Percentiles rank a stretch among this genome's conserved stretches.
These are phyloP conservation scores for Erodium moschatum DNA, from an alignment of 441 rosid genomes.

Conservation along the genomic window DNA sequence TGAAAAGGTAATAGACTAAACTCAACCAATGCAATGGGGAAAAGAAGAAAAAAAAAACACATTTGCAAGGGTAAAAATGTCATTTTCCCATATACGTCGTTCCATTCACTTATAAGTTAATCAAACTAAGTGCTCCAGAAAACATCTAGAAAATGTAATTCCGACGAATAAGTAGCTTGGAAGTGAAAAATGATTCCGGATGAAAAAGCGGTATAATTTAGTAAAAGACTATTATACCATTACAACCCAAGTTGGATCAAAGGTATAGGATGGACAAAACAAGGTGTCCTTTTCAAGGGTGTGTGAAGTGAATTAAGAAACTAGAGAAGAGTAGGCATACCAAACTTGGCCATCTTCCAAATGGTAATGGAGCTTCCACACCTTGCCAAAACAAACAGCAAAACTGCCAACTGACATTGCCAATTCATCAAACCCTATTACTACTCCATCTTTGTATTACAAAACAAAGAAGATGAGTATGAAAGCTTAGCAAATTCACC, in stretches of 20 bases:
- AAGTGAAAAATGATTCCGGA: too few species aligned
- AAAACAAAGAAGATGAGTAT: neutral
- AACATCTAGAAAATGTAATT: too few species aligned
- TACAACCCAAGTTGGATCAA: neutral
- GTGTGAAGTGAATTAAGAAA: neutral
- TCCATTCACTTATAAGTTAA: too few species aligned
- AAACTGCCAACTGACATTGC: constrained; percentile 69
- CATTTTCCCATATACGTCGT: neutral
- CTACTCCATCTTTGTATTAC: neutral
- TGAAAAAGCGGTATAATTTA: too few species aligned
- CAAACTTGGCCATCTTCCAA: constrained; percentile 80
- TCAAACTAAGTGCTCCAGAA: too few species aligned
- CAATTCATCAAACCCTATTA: constrained; percentile 16
- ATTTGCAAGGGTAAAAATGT: neutral
- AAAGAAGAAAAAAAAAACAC: neutral
- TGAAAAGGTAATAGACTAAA: neutral
- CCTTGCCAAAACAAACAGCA: constrained; percentile 70
- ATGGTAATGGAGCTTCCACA: constrained; percentile 83
- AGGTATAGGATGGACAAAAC: neutral
- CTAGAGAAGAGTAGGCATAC: constrained; percentile 23
- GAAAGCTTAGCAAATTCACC: constrained; percentile 28
- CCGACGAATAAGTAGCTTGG: too few species aligned
- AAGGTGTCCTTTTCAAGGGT: neutral
- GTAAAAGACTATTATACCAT: too few species aligned
- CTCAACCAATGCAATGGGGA: neutral